Base-by-base conservation (phyloP, 2,329 filamentous ascomycete genomes). In the Penicillium brevicompactum region DNA sequence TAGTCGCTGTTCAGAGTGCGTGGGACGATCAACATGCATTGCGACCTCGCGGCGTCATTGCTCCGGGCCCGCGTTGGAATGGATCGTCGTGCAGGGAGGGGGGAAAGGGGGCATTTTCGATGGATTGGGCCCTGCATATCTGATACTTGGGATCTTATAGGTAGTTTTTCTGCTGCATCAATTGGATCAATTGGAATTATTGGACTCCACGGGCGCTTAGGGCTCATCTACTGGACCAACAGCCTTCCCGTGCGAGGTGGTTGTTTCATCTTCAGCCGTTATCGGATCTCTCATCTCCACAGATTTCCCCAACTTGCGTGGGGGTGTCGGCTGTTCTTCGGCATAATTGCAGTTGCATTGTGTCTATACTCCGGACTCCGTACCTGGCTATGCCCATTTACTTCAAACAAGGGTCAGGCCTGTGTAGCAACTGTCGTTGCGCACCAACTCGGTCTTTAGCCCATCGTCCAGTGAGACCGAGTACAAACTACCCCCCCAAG, bases 401-500 rank as follows among this genome's bases (percentile, higher is more conserved):
- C 21, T 22, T 42, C 31, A 59, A 51, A 53, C 51, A 49, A 60
- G 45, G 9, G 53, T 49, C 27, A 68, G 38, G 4, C 62, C 65
- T 14, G 65, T 65, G 47, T 60, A 66, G 32, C 56, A 59, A 14
- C 24, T 59, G 52, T 62, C 47, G 41, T 67, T 60, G 16, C 49
- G 40, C 46, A 60, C 40, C n/a, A 67, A 14, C 24, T 61, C 52
- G 1, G 54, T 61, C 57, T 63, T 66, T 11, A 58, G 46, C 21
- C 56, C 56, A 44, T 62, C 61, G 21, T 64, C 51, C 41, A 62
- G 31, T 5, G 51, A 54, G 24, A 64, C 57, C 5, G 61, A 61
- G 44, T 69, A 68, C 18, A 69, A 21, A 46, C 58, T 59, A 7
- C 66, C 67, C 4, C 4, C 65, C 67, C 21, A 69, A 13, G 42